Evolutionary conservation across 768 basidiomycete genomes (phyloP).

Genomic region (Hericium erinaceus): DNA sequence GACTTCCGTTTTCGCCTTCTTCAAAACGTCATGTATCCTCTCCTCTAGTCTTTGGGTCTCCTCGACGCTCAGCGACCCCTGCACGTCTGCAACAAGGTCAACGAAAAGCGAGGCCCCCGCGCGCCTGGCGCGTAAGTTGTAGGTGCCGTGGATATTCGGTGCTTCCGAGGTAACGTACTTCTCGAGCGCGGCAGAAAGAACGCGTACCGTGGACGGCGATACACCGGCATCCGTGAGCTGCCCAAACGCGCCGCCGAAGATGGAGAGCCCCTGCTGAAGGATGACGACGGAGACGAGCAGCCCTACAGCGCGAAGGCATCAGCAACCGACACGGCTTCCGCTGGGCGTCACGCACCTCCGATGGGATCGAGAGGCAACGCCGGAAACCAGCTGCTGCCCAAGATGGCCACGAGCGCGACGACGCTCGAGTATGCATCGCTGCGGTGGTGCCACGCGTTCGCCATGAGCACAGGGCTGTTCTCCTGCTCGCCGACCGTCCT

Average conservation of each 20-base stretch:
- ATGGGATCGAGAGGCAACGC: conserved; percentile 87
- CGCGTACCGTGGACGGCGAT: conserved; percentile 40
- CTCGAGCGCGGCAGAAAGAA: conserved; percentile 43
- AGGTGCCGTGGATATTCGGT: conserved; percentile 30
- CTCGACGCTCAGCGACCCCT: conserved; percentile 43
- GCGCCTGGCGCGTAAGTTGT: conserved; percentile 60
- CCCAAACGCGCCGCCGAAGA: conserved; percentile 61
- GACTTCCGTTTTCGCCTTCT: conserved; percentile 51
- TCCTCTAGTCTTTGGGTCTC: conserved; percentile 54
- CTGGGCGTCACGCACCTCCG: conserved; percentile 50
- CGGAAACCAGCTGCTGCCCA: conserved; percentile 83
- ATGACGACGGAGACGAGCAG: conserved; percentile 87
- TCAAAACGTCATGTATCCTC: conserved; percentile 47
- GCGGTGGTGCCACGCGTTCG: conserved; percentile 98
- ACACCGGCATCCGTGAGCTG: conserved; percentile 84
- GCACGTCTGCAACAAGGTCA: conserved; percentile 71
- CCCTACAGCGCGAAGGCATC: conserved; percentile 32
- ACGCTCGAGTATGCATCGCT: conserved; percentile 91
- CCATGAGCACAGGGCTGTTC: conserved; percentile 81
- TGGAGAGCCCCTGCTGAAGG: conserved; percentile 60
- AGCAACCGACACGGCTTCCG: neutral
- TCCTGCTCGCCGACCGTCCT: conserved; percentile 87
- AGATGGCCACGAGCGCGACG: conserved; percentile 86
- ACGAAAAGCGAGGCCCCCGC: conserved; percentile 78
- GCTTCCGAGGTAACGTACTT: neutral